Evolutionary conservation across 352 stramenopile species (phyloP), one percentile per base, ranked within the genome.

Genomic region (Salisapilia sapeloensis): DNA sequence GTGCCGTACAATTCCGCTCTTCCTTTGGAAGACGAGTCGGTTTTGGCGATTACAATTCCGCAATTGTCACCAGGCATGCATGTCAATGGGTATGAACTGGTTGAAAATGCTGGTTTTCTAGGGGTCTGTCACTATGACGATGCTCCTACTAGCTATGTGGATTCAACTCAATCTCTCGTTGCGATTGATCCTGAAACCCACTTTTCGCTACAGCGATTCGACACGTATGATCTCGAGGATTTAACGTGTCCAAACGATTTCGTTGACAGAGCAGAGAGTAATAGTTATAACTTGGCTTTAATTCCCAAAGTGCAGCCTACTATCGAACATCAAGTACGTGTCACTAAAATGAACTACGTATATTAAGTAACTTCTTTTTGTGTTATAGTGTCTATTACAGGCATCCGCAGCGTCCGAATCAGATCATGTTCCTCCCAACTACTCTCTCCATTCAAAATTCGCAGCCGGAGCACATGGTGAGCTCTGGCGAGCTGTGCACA

Each of bases 391-490:
- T 35, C 23, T 61, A 19, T 46, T 56, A 24, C 55, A 69, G 18
- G 57, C n/a, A n/a, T n/a, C n/a, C n/a, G n/a, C 18, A 4, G 37
- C 35, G 4, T 10, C n/a, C n/a, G n/a, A n/a, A n/a, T n/a, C n/a
- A 75, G n/a, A 53, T 55, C 1, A 51, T 66, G 23, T 38, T 61
- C 16, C 60, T 87, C 27, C 50, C 4, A 70, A 74, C 36, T 84
- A 84, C 46, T 69, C 65, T 1, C 61, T 87, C 9, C 56, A 62
- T 19, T 70, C 65, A 45, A 76, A 76, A 29, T 93, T 93, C 32
- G 75, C 82, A 29, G 76, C 74, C 2, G 78, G 78, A 0, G 80
- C 62, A 29, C 74, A 92, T 32, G 78, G 78, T 9, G 78, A 93
- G 58, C 64, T 93, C 12, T 82, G 74, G 70, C 50, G 56, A 42